These are phyloP conservation scores for Saprolegnia diclina DNA, from an alignment of 352 stramenopile genomes.

Conservation along the genomic window DNA sequence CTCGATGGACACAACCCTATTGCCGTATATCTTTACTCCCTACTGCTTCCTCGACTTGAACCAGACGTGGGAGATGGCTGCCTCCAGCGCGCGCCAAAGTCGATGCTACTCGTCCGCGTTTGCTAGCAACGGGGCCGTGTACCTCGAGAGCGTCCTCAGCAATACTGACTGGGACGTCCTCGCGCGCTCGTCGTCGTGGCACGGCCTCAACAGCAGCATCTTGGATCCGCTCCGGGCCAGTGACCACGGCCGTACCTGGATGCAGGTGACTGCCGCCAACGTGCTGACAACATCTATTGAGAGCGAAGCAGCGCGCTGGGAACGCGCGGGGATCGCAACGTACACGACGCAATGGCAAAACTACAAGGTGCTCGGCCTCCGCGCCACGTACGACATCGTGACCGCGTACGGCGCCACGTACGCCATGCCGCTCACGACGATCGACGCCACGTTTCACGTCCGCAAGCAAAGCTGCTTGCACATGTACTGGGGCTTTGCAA, in stretches of 20 bases:
- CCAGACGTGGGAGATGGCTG: slow-evolving; percentile 2
- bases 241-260: background rate
- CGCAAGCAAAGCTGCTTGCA: background rate
- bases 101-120: background rate
- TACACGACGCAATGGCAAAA: slow-evolving; percentile 17
- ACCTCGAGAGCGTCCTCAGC: background rate
- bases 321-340: background rate
- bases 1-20: background rate
- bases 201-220: background rate
- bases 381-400: background rate
- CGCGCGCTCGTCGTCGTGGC: background rate
- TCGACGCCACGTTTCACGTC: background rate
- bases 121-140: slow-evolving; percentile 8
- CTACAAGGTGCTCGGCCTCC: background rate
- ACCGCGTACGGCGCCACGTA: slow-evolving; percentile 5
- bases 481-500: slow-evolving; percentile 17
- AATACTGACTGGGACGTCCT: background rate
- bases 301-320: background rate
- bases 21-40: slow-evolving; percentile 1
- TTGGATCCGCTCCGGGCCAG: background rate
- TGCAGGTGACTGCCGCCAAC: background rate
- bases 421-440: background rate
- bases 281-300: background rate
- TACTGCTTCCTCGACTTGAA: slow-evolving; percentile 11
- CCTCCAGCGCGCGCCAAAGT: background rate